Percentiles rank a stretch among this genome's conserved stretches.
phyloP scores from a whole-genome alignment of 73 alveolate genomes.

The Paramecium bursaria region DNA sequence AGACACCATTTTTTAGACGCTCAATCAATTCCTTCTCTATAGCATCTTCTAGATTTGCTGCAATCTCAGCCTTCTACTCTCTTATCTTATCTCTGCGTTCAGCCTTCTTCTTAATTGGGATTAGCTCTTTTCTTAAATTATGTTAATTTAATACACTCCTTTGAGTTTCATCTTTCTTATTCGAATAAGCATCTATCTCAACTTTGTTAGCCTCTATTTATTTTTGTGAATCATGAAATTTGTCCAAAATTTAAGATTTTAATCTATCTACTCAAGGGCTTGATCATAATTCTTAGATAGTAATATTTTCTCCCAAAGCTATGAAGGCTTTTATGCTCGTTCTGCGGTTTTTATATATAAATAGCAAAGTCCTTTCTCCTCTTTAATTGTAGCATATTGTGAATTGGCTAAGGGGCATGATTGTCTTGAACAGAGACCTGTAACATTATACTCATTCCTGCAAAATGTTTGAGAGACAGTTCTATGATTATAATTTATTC shows the following conservation, averaged over 20 bases:
- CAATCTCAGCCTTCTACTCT: constrained; percentile 92
- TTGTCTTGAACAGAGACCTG: constrained; percentile 98
- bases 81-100: constrained; percentile 98
- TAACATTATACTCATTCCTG: constrained; percentile 95
- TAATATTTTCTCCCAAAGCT: constrained; percentile 97
- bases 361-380: constrained; percentile 97
- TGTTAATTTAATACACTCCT: constrained; percentile 58
- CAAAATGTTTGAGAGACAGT: constrained; percentile 94
- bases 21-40: constrained; percentile 95
- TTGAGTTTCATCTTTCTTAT: constrained; percentile 92
- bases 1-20: constrained; percentile 85
- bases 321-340: constrained; percentile 97
- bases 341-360: constrained; percentile 96
- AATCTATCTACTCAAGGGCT: constrained; percentile 96
- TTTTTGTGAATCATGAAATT: constrained; percentile 96
- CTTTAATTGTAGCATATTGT: constrained; percentile 95
- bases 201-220: constrained; percentile 98
- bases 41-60: constrained; percentile 93
- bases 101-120: constrained; percentile 95
- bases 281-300: constrained; percentile 91
- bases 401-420: constrained; percentile 99
- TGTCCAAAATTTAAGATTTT: constrained; percentile 96
- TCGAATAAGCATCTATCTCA: constrained; percentile 96
- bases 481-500: constrained; percentile 70
- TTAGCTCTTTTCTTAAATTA: constrained; percentile 80